Conservation (phyloP, 805 yeast genomes). For the Candida fluviatilis region DNA sequence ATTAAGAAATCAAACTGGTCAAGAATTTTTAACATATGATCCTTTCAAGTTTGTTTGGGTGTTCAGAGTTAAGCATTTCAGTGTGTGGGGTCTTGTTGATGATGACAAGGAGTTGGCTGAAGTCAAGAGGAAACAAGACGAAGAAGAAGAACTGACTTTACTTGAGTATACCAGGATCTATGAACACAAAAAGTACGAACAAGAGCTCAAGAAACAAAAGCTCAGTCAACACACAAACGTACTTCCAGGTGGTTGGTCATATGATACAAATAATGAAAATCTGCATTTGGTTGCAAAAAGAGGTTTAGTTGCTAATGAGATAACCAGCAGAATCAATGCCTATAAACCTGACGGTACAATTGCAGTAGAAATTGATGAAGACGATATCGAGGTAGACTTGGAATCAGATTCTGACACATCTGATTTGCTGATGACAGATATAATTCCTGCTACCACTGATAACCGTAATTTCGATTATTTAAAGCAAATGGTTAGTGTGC, state of each 20-base stretch:
- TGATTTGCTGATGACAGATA: constrained; percentile 9
- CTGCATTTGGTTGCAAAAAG: constrained; percentile 26
- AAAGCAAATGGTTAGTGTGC: constrained; percentile 26
- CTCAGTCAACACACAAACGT: constrained; percentile 23
- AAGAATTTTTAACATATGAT: constrained; percentile 77
- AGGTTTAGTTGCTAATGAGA: constrained; percentile 27
- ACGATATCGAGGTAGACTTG: not conserved
- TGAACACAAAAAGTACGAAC: constrained; percentile 23
- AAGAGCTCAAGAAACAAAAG: constrained; percentile 34
- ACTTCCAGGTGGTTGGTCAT: constrained; percentile 38
- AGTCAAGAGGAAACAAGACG: constrained; percentile 31
- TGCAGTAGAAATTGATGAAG: not conserved
- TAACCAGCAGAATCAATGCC: constrained; percentile 19
- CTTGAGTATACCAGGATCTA: constrained; percentile 25
- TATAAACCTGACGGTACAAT: constrained; percentile 14
- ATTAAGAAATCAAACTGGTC: constrained; percentile 55
- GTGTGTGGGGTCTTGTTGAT: constrained; percentile 81
- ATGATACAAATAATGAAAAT: constrained; percentile 10
- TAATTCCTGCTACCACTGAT: constrained; percentile 7
- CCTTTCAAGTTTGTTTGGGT: constrained; percentile 73
- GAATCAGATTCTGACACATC: constrained; percentile 10
- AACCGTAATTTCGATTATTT: constrained; percentile 27
- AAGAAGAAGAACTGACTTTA: constrained; percentile 40
- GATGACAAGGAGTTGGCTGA: constrained; percentile 28
- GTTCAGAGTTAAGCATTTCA: constrained; percentile 84